Percentiles rank a stretch among this genome's conserved stretches.
Conservation (phyloP, 768 basidiomycete species). For the Xerocomus potaroensis region DNA sequence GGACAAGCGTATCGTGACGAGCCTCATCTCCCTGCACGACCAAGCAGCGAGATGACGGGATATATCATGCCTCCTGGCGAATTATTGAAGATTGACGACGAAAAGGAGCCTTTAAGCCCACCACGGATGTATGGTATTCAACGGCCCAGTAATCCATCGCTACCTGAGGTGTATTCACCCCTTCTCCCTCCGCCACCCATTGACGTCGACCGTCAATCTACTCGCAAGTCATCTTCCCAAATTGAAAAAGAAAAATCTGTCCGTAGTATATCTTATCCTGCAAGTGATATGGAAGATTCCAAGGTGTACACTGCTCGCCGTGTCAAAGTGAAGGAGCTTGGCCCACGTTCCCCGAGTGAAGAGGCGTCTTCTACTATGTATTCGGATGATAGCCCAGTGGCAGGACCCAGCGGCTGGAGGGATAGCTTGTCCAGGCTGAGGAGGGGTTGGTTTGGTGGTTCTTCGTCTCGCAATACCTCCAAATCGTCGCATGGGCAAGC, state of each 20-base stretch:
- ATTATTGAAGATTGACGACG: slow-evolving; percentile 34
- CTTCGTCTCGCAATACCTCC: slow-evolving; percentile 29
- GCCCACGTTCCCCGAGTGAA: slow-evolving; percentile 22
- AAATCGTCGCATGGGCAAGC: too few relatives aligned
- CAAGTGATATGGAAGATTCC: slow-evolving; percentile 30
- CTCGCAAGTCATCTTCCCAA: slow-evolving; percentile 22
- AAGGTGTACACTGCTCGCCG: slow-evolving; percentile 36
- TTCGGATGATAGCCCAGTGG: slow-evolving; percentile 15
- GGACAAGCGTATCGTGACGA: slow-evolving; percentile 31
- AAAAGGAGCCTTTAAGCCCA: slow-evolving; percentile 24
- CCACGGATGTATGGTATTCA: slow-evolving; percentile 28
- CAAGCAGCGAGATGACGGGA: slow-evolving; percentile 31
- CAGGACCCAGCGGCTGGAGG: slow-evolving; percentile 33
- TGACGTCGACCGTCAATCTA: slow-evolving; percentile 29
- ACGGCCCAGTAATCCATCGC: slow-evolving; percentile 18
- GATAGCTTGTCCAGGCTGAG: slow-evolving; percentile 43
- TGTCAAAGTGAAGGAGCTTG: slow-evolving; percentile 36
- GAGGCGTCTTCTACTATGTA: slow-evolving; percentile 9
- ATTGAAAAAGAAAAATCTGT: slow-evolving; percentile 33
- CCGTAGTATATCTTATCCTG: slow-evolving; percentile 31
- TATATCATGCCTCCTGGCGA: slow-evolving; percentile 36
- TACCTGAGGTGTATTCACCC: slow-evolving; percentile 30
- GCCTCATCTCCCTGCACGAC: slow-evolving; percentile 17
- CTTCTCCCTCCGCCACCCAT: slow-evolving; percentile 39
- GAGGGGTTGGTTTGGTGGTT: slow-evolving; percentile 54